Conservation (phyloP, 2,329 filamentous ascomycete species). For the Phyllosticta capitalensis region DNA sequence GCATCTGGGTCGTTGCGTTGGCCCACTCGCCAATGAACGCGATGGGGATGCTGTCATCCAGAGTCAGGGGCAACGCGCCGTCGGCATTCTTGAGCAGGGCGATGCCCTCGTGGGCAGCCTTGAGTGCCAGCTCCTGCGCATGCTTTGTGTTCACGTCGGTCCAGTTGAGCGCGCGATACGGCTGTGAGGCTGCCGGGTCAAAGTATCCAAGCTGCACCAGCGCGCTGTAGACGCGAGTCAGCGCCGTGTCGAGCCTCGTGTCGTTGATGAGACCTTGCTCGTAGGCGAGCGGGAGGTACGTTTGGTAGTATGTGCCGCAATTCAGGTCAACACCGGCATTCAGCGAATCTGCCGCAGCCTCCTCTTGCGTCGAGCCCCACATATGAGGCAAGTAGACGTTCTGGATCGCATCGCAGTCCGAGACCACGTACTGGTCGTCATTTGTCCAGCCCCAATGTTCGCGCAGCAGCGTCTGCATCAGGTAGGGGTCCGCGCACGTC, state of each 20-base stretch:
- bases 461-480: constrained; percentile 53
- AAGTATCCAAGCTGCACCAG: constrained; percentile 51
- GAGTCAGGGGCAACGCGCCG: constrained; percentile 35
- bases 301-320: constrained; percentile 42
- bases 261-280: constrained; percentile 35
- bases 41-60: constrained; percentile 32
- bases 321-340: constrained; percentile 44
- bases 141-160: constrained; percentile 46
- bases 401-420: constrained; percentile 55
- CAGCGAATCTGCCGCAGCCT: constrained; percentile 40
- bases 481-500: constrained; percentile 52
- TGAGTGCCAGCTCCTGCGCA: constrained; percentile 46
- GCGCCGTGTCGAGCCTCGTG: constrained; percentile 38
- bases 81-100: constrained; percentile 44
- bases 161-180: constrained; percentile 46
- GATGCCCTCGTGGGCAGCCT: constrained; percentile 40
- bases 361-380: constrained; percentile 33
- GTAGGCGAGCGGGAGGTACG: constrained; percentile 35
- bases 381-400: constrained; percentile 47
- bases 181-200: constrained; percentile 35
- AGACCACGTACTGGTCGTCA: constrained; percentile 53
- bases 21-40: constrained; percentile 52
- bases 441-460: constrained; percentile 56
- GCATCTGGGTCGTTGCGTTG: constrained; percentile 47
- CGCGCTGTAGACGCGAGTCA: constrained; percentile 45